Evolutionary conservation across 2,329 filamentous ascomycete genomes (phyloP).

Genomic region (Albophoma yamanashiensis): DNA sequence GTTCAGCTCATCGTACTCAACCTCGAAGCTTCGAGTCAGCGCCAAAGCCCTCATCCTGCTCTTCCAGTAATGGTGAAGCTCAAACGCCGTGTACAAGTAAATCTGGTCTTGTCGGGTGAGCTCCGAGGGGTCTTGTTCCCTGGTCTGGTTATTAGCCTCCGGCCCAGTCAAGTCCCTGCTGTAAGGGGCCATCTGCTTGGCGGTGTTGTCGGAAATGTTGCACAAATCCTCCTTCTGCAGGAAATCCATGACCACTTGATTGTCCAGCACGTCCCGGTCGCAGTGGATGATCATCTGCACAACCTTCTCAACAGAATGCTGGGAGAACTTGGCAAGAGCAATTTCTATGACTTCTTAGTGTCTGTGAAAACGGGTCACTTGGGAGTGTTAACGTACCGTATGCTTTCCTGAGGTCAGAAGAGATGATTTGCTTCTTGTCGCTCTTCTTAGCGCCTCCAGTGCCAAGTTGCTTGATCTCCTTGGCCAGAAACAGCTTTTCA

Average conservation of each 20-base stretch:
- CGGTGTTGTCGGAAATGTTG: constrained; percentile 80
- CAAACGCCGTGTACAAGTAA: constrained; percentile 84
- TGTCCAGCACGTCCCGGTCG: constrained; percentile 79
- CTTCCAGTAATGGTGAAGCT: constrained; percentile 98
- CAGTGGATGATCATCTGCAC: constrained; percentile 93
- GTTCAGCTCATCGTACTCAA: constrained; percentile 86
- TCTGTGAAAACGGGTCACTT: not conserved
- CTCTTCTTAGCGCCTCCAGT: constrained; percentile 63
- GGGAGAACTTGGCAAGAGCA: constrained; percentile 86
- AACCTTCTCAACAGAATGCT: constrained; percentile 70
- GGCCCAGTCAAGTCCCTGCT: constrained; percentile 94
- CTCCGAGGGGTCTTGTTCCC: constrained; percentile 79
- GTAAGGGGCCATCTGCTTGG: constrained; percentile 89
- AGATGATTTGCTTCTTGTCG: constrained; percentile 97
- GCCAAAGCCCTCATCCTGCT: constrained; percentile 86
- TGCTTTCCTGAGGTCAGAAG: constrained; percentile 75
- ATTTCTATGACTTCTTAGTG: constrained; percentile 47
- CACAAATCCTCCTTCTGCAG: constrained; percentile 86
- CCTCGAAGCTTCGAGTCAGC: constrained; percentile 72
- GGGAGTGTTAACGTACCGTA: constrained; percentile 48
- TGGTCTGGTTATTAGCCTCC: constrained; percentile 62
- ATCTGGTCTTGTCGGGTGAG: constrained; percentile 93
- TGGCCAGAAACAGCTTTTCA: constrained; percentile 93
- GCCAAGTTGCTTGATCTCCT: constrained; percentile 85
- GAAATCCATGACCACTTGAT: constrained; percentile 92